These are phyloP conservation scores for Colletotrichum tropicale DNA, from an alignment of 2,329 filamentous ascomycete genomes.

Conservation along the genomic window DNA sequence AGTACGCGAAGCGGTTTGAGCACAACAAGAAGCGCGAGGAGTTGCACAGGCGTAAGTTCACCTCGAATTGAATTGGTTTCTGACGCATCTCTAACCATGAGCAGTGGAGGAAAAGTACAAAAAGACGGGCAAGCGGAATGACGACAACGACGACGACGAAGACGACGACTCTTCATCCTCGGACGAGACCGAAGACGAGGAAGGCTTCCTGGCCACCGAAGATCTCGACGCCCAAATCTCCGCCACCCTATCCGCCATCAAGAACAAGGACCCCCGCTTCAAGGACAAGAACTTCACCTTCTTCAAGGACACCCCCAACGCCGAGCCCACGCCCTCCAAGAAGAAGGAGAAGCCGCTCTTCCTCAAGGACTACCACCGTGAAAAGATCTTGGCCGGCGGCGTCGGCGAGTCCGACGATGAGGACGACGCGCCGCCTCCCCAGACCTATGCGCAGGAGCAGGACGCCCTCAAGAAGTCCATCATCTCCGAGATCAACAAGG, in stretches of 20 bases:
- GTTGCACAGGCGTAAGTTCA: constrained; percentile 65
- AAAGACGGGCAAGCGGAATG: constrained; percentile 48
- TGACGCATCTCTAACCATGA: not conserved
- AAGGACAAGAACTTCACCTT: constrained; percentile 84
- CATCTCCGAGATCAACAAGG: constrained; percentile 79
- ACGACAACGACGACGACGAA: constrained; percentile 52
- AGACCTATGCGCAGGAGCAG: constrained; percentile 89
- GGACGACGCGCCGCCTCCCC: constrained; percentile 53
- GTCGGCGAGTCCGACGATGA: constrained; percentile 64
- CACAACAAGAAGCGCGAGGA: constrained; percentile 98
- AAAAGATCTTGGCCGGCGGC: constrained; percentile 81
- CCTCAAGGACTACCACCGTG: constrained; percentile 88
- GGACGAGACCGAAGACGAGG: constrained; percentile 88
- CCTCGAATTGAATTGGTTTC: not conserved
- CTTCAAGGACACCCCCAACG: constrained; percentile 57
- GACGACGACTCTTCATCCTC: constrained; percentile 69
- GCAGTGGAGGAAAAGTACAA: constrained; percentile 88
- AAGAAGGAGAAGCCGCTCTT: constrained; percentile 85
- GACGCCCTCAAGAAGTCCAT: constrained; percentile 80
- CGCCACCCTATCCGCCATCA: constrained; percentile 85
- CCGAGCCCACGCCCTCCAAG: constrained; percentile 36
- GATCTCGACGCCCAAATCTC: constrained; percentile 86
- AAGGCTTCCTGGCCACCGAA: constrained; percentile 84
- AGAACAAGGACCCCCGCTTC: constrained; percentile 87
- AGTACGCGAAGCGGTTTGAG: constrained; percentile 89